Evolutionary conservation across 2,329 filamentous ascomycete species (phyloP).

Genomic region (Colletotrichum cereale): DNA sequence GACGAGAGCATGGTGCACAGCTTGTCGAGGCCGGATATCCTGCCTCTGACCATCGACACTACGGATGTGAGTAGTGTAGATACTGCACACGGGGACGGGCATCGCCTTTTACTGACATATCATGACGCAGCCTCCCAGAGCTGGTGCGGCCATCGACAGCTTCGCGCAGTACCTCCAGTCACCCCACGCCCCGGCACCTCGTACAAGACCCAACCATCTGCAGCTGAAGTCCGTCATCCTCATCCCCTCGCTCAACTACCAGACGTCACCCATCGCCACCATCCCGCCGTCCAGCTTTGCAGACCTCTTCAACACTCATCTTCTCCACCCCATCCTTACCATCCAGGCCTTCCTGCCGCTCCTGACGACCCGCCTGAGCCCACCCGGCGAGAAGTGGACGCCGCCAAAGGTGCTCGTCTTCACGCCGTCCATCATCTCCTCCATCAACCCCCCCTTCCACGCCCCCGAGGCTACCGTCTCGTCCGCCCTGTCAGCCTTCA

Average conservation of each 20-base stretch:
- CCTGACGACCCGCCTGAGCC: slow-evolving; percentile 72
- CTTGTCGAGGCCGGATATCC: slow-evolving; percentile 84
- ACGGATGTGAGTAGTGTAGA: slow-evolving; percentile 71
- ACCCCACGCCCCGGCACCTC: slow-evolving; percentile 81
- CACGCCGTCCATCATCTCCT: slow-evolving; percentile 84
- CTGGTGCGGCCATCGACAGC: slow-evolving; percentile 76
- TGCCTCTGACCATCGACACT: slow-evolving; percentile 85
- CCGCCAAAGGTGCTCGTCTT: slow-evolving; percentile 80
- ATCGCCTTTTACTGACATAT: slow-evolving; percentile 20
- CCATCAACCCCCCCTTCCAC: slow-evolving; percentile 83
- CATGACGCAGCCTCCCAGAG: slow-evolving; percentile 71
- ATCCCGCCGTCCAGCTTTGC: slow-evolving; percentile 87
- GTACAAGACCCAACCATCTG: slow-evolving; percentile 81
- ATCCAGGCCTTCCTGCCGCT: slow-evolving; percentile 91
- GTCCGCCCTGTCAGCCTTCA: slow-evolving; percentile 88
- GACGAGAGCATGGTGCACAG: slow-evolving; percentile 85
- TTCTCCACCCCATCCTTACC: slow-evolving; percentile 89
- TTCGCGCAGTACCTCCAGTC: slow-evolving; percentile 80
- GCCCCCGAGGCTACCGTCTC: slow-evolving; percentile 89
- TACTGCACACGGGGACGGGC: not conserved
- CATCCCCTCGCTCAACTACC: slow-evolving; percentile 84
- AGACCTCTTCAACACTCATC: slow-evolving; percentile 91
- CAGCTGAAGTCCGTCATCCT: slow-evolving; percentile 84
- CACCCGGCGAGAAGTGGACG: slow-evolving; percentile 61
- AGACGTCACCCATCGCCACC: slow-evolving; percentile 86